Conservation (phyloP, 495 filamentous ascomycete species). For the Penicillium parvum region DNA sequence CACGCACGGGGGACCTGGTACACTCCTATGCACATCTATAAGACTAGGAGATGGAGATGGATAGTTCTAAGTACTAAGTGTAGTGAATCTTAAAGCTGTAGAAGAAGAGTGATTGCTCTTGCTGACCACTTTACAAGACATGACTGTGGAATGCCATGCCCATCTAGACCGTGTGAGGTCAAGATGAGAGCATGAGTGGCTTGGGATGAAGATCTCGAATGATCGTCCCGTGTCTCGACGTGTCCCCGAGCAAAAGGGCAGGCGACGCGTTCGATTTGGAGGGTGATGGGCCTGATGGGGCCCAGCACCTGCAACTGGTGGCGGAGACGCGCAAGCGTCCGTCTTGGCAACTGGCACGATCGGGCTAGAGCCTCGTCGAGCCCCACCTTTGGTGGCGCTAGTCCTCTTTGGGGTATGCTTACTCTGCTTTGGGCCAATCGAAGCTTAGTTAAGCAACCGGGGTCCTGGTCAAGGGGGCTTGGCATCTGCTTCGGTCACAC, state of each 20-base stretch:
- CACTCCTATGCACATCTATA: neutral
- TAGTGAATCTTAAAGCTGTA: too few relatives aligned
- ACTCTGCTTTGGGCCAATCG: neutral
- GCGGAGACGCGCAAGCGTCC: constrained; percentile 47
- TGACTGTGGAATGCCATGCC: too few relatives aligned
- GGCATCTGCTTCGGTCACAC: constrained; percentile 18
- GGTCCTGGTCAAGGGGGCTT: constrained; percentile 20
- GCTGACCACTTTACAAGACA: too few relatives aligned
- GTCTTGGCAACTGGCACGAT: constrained; percentile 41
- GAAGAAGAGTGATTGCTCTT: too few relatives aligned
- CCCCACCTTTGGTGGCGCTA: constrained; percentile 25
- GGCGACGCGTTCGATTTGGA: constrained; percentile 17
- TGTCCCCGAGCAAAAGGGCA: neutral
- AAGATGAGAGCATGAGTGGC: constrained; percentile 5
- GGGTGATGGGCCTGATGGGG: constrained; percentile 11
- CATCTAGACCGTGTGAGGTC: too few relatives aligned
- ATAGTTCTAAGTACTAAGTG: too few relatives aligned
- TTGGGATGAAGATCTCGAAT: constrained; percentile 10
- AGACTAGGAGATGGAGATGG: too few relatives aligned
- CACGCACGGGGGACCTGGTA: constrained; percentile 1
- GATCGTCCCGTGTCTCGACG: constrained; percentile 14
- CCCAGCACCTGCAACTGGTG: constrained; percentile 9
- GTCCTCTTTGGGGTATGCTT: constrained; percentile 10
- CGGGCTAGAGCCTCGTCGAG: constrained; percentile 31
- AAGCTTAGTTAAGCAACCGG: neutral